Percentiles rank a stretch among this genome's conserved stretches.
phyloP scores from a whole-genome alignment of 2,329 filamentous ascomycete species.

The Fusarium paranaense region DNA sequence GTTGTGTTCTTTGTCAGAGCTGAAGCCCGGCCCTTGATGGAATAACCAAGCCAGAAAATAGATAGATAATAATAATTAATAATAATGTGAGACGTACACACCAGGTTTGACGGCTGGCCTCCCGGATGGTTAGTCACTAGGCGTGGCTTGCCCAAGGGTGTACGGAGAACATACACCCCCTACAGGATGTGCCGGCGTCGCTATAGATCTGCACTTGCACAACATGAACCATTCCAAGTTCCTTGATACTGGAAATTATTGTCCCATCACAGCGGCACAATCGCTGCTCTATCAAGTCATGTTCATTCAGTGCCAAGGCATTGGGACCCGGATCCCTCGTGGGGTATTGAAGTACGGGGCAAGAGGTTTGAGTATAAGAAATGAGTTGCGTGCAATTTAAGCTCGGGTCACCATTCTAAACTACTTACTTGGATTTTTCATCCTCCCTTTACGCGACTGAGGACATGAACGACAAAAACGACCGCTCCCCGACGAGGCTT shows the following conservation, averaged over 20 bases:
- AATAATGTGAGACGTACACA: no score
- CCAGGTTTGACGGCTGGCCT: not conserved
- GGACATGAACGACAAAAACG: not conserved
- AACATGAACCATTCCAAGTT: not conserved
- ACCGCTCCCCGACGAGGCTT: not conserved
- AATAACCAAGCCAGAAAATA: not conserved
- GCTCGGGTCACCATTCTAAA: not conserved
- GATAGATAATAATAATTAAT: no score
- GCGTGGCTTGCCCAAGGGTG: not conserved
- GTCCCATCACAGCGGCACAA: not conserved
- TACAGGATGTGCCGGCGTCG: not conserved
- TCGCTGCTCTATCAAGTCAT: not conserved
- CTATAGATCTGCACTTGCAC: not conserved
- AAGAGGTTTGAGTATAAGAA: not conserved
- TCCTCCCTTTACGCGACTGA: not conserved
- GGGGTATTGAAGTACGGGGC: not conserved
- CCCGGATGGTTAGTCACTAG: not conserved
- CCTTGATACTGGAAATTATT: not conserved
- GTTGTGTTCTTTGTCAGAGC: not conserved
- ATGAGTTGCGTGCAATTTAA: not conserved
- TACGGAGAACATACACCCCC: not conserved
- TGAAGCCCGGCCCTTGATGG: not conserved
- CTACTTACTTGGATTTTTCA: not conserved
- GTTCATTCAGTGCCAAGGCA: not conserved
- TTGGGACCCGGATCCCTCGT: not conserved